Evolutionary conservation across 345 rosid species (phyloP), one percentile per base, ranked within the genome.

Genomic region (Pugionium cornutum): DNA sequence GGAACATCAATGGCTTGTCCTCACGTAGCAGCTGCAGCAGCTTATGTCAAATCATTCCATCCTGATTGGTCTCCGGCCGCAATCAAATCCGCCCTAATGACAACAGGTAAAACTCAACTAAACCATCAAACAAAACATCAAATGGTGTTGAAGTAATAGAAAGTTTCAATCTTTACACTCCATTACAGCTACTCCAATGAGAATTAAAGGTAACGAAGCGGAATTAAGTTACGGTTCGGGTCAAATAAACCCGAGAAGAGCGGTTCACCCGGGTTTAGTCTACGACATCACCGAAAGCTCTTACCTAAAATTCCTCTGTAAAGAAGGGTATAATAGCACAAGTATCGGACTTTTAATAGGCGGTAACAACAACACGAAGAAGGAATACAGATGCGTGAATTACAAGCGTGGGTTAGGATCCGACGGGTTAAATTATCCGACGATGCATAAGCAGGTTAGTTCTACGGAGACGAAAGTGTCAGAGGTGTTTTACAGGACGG

Each of bases 1-100:
- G 96, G 97, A 64, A 92, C 97, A 49, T 89, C 98, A 29, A 88
- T 89, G 94, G 78, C 98, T 61, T 87, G 87, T 74, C 98, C 98
- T 48, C 97, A 89, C 63, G 90, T 68, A 47, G 56, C 89, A 25
- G 97, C 80, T 2, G 89, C 92, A 3, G 94, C 96, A 1, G 96
- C 85, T 58, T 89, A 92, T 40, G 88, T 92, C 18, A 92, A 89
- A 83, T 77, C 84, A 51, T 79, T 84, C 69, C 96, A 85, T 63
- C 97, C 96, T 1, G 83, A 83, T 44, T 89, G 96, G 98, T 89
- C 90, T 5, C 87, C 98, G 0, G 87, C 97, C 1, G 86, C 94
- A 0, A 79, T 92, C 79, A 88, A 86, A 64, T 89, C 97, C 3
- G 94, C 96, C 40, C 67, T 92, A 42, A 92, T 89, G 98, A 92